phyloP scores from a whole-genome alignment of 768 basidiomycete genomes.

The Calocybe indica region DNA sequence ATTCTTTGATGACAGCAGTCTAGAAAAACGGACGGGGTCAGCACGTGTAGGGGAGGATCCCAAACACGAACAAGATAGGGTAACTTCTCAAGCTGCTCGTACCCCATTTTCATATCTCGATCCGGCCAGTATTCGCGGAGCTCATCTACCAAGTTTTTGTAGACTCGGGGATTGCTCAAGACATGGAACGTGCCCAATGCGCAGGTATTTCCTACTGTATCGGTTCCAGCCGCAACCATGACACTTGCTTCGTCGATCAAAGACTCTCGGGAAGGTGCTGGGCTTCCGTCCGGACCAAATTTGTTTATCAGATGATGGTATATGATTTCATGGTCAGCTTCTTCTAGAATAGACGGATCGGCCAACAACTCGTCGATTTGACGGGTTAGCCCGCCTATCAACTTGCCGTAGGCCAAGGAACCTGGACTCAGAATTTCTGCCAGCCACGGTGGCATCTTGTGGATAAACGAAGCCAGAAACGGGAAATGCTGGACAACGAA shows the following conservation, averaged over 20 bases:
- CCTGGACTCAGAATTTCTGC: constrained; percentile 7
- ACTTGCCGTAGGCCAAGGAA: constrained; percentile 10
- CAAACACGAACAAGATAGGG: constrained; percentile 27
- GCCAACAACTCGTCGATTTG: constrained; percentile 21
- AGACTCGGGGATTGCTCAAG: constrained; percentile 13
- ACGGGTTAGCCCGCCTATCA: constrained; percentile 4
- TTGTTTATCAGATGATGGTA: constrained; percentile 24
- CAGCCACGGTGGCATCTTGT: constrained; percentile 13
- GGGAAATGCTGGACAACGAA: constrained; percentile 16
- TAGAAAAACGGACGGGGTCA: not conserved
- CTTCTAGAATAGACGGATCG: constrained; percentile 16
- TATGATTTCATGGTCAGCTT: constrained; percentile 27
- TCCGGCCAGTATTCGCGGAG: constrained; percentile 28
- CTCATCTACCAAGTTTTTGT: constrained; percentile 18
- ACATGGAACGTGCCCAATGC: constrained; percentile 19
- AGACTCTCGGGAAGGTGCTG: constrained; percentile 10
- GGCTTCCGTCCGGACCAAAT: constrained; percentile 6
- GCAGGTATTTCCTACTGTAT: constrained; percentile 22
- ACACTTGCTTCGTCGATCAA: constrained; percentile 16
- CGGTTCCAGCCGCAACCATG: constrained; percentile 25
- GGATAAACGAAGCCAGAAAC: constrained; percentile 10
- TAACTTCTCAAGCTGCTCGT: constrained; percentile 26
- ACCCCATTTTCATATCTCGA: constrained; percentile 15
- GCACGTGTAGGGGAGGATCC: not conserved
- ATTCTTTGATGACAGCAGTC: constrained; percentile 26